Conservation (phyloP, 371 early-diverging fungal genomes). For the Entomophthora muscae region DNA sequence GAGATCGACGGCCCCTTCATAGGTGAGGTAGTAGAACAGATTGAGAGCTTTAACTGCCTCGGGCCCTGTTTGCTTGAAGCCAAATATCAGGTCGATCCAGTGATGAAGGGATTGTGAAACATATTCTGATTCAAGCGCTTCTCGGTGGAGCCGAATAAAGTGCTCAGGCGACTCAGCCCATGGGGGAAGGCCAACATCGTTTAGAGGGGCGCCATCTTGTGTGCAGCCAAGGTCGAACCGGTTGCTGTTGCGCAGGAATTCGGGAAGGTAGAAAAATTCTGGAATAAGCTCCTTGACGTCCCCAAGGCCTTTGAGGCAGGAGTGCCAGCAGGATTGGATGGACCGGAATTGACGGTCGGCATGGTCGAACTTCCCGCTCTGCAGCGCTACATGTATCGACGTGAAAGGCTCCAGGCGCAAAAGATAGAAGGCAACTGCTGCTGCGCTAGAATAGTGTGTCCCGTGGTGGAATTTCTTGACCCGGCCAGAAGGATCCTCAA, state of each 20-base stretch:
- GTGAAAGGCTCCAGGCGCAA: conserved; percentile 56
- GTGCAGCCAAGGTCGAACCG: conserved; percentile 36
- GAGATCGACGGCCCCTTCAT: conserved; percentile 48
- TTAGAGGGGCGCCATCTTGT: conserved; percentile 10
- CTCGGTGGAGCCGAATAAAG: conserved; percentile 41
- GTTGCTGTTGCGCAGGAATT: conserved; percentile 42
- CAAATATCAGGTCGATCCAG: conserved; percentile 78
- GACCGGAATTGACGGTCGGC: conserved; percentile 34
- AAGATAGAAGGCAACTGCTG: conserved; percentile 42
- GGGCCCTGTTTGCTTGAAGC: conserved; percentile 49
- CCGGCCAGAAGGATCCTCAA: conserved; percentile 40
- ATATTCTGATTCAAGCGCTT: conserved; percentile 59
- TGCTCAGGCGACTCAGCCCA: conserved; percentile 51
- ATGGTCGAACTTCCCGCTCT: conserved; percentile 59
- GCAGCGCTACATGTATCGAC: conserved; percentile 40
- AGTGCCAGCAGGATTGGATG: conserved; percentile 18
- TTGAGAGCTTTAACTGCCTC: conserved; percentile 60
- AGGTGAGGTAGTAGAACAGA: conserved; percentile 38
- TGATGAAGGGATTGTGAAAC: conserved; percentile 53
- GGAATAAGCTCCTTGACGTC: conserved; percentile 65
- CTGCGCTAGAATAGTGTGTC: conserved; percentile 58
- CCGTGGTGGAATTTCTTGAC: conserved; percentile 48
- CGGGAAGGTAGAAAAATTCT: conserved; percentile 56
- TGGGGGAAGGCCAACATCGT: conserved; percentile 37
- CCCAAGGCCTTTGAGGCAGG: conserved; percentile 22